phyloP scores from a whole-genome alignment of 345 rosid genomes.

The Gossypium mustelinum region DNA sequence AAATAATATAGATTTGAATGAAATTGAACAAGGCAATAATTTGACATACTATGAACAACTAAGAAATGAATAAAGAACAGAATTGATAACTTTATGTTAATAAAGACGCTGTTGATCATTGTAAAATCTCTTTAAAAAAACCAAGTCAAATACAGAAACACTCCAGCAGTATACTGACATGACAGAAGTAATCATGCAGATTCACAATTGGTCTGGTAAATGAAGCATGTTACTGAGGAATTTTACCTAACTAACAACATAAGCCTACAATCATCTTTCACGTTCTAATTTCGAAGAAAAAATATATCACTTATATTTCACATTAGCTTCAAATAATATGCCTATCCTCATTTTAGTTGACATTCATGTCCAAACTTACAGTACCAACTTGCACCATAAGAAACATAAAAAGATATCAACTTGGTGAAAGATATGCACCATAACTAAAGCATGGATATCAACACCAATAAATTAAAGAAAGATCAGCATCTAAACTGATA shows the following conservation, averaged over 20 bases:
- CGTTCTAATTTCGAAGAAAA: not conserved
- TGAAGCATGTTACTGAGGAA: not conserved
- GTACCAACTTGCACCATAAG: not conserved
- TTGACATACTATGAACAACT: not conserved
- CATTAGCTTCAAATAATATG: not conserved
- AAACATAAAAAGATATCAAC: not conserved
- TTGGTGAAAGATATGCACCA: not conserved
- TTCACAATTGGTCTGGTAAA: not conserved
- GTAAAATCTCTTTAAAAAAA: not conserved
- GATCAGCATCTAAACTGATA: not conserved
- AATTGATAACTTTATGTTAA: not conserved
- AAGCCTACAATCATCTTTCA: not conserved
- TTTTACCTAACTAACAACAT: not conserved
- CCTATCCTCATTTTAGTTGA: not conserved
- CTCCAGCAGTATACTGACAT: not conserved
- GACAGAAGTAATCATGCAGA: not conserved
- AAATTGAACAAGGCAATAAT: not conserved
- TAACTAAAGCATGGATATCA: not conserved
- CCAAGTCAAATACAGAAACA: not conserved
- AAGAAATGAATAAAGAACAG: not conserved
- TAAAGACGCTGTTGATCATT: not conserved
- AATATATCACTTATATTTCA: not conserved
- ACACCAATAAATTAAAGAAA: not conserved
- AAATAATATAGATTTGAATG: not conserved
- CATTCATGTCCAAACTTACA: not conserved